Conservation (phyloP, 2,329 filamentous ascomycete genomes). For the Pseudogymnoascus sp. region DNA sequence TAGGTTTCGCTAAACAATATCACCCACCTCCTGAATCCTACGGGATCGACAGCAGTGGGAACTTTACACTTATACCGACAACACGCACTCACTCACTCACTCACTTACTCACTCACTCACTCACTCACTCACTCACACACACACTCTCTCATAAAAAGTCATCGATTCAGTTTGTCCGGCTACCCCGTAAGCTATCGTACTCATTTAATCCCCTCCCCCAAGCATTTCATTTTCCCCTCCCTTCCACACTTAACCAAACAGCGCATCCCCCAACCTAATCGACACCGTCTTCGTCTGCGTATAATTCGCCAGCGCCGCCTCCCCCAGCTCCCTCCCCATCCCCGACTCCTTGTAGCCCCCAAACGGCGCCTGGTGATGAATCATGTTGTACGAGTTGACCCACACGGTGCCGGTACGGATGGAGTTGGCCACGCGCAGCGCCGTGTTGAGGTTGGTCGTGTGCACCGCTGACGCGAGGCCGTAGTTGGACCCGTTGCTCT, state of each 20-base stretch:
- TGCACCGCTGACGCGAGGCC: slow-evolving; percentile 61
- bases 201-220: background rate
- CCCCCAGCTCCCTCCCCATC: slow-evolving; percentile 64
- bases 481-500: slow-evolving; percentile 55
- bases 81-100: too few species aligned
- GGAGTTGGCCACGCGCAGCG: slow-evolving; percentile 54
- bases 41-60: too few species aligned
- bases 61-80: too few species aligned
- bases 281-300: slow-evolving; percentile 59
- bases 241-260: slow-evolving; percentile 31
- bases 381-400: slow-evolving; percentile 50
- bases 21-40: too few species aligned
- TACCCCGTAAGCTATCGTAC: background rate
- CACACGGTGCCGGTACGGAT: slow-evolving; percentile 47
- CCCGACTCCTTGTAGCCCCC: slow-evolving; percentile 73
- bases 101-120: too few species aligned
- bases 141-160: background rate
- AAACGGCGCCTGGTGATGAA: slow-evolving; percentile 58
- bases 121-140: too few species aligned
- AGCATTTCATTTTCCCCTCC: background rate
- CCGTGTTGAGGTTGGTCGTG: slow-evolving; percentile 59
- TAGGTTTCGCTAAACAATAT: too few species aligned
- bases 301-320: slow-evolving; percentile 59
- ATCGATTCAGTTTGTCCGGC: background rate
- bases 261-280: slow-evolving; percentile 40